phyloP scores from a whole-genome alignment of 164 flowering plant species.

The grape (Vitis vinifera) region DNA sequence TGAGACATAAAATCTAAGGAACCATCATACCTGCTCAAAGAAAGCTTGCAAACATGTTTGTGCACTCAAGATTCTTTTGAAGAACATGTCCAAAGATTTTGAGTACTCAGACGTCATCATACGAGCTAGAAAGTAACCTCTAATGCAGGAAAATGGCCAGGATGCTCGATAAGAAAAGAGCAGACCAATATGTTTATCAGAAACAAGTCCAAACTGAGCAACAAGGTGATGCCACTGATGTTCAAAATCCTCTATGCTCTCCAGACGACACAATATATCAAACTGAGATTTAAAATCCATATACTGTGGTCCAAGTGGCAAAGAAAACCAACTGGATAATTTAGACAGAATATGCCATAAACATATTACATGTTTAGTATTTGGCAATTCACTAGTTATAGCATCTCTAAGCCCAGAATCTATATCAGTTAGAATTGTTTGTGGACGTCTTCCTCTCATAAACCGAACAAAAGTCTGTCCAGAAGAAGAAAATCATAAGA shows the following conservation, averaged over 20 bases:
- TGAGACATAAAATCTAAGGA: neutral
- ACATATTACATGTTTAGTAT: constrained; percentile 46
- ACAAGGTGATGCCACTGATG: constrained; percentile 52
- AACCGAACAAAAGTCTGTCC: constrained; percentile 34
- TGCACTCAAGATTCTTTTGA: constrained; percentile 40
- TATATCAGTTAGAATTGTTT: constrained; percentile 35
- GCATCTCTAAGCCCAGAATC: constrained; percentile 44
- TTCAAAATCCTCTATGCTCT: constrained; percentile 52
- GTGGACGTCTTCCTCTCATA: constrained; percentile 35
- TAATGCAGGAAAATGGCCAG: constrained; percentile 42
- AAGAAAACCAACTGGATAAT: constrained; percentile 55
- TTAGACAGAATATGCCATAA: constrained; percentile 51
- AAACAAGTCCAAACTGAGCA: constrained; percentile 45
- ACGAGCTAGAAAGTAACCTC: constrained; percentile 48
- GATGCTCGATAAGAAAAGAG: constrained; percentile 40
- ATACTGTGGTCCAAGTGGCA: constrained; percentile 43
- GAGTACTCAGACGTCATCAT: constrained; percentile 36
- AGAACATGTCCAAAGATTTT: constrained; percentile 41
- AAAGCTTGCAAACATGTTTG: constrained; percentile 47
- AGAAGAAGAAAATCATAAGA: constrained; percentile 22
- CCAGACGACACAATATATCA: constrained; percentile 41
- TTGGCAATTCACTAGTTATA: constrained; percentile 45
- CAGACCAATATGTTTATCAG: constrained; percentile 53
- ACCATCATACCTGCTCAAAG: constrained; percentile 48
- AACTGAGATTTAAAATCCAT: constrained; percentile 50